Evolutionary conservation across 768 basidiomycete species (phyloP), one percentile per base, ranked within the genome.

Genomic region (Holtermanniella nyarrowii): DNA sequence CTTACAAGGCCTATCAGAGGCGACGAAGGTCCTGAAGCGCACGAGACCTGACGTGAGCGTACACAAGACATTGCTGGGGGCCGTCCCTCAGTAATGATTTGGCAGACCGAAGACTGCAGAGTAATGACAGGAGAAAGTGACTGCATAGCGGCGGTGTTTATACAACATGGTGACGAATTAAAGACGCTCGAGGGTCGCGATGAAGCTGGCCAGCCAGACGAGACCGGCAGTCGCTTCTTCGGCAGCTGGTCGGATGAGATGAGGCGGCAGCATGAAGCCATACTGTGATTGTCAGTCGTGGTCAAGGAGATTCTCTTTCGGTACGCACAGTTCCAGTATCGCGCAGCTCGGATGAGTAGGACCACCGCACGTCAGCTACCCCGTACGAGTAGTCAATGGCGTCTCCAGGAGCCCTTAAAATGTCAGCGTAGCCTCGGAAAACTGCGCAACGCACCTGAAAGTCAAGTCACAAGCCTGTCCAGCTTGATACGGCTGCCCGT

Each of bases 181-280:
- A 18, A 22, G 22, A 7, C n/a, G 7, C 26, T 27, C 23, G 26
- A 46, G n/a, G n/a, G 14, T 46, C 46, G 26, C 22, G 46, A 88
- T 81, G 64, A 88, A 89, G 42, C 77, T 73, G 1, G 82, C 79
- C 4, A 90, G 72, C 59, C 82, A 85, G 21, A 77, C 72, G 24
- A 88, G 59, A 72, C 87, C 79, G 22, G 74, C 76, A 16, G 75
- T 74, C 3, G 82, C 81, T 72, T 90, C 88, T 69, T 86, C 83
- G 0, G 85, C 86, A 2, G 85, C 82, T 0, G 86, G 84, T 5
- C 83, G 74, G 56, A 90, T 88, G 78, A 79, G 81, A 45, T 74
- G 72, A 0, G 80, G 72, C 0, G 87, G 87, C 2, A 88, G 73
- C 5, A 83, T 72, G 73, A 86, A 88, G 3, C 86, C 86, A 60